Percentiles rank a stretch among this genome's conserved stretches.
Evolutionary conservation across 306 rosid genomes (phyloP).

Genomic region (Rosa rugosa): DNA sequence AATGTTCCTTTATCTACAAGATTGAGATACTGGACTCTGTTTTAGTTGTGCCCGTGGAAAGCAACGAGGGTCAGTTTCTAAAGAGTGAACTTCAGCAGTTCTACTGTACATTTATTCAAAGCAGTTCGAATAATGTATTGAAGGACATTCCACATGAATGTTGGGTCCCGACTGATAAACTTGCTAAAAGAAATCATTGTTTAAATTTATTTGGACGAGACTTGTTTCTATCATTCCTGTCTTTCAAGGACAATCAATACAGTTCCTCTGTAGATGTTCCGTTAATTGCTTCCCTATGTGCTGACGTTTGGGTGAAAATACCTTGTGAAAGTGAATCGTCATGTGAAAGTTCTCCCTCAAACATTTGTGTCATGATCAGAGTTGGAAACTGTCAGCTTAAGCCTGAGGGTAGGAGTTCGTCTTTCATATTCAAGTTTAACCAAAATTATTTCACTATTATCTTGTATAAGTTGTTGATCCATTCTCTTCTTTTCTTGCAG

Average conservation of each 20-base stretch:
- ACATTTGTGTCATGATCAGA: constrained; percentile 53
- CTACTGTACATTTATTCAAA: constrained; percentile 50
- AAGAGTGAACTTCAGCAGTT: constrained; percentile 62
- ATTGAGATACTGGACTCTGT: constrained; percentile 80
- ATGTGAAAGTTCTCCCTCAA: constrained; percentile 32
- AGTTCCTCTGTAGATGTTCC: constrained; percentile 35
- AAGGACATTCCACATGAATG: constrained; percentile 57
- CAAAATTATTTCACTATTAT: constrained; percentile 11
- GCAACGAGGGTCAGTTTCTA: constrained; percentile 61
- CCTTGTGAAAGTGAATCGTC: constrained; percentile 47
- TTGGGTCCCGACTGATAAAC: constrained; percentile 53
- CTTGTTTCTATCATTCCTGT: constrained; percentile 53
- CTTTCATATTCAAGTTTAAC: constrained; percentile 23
- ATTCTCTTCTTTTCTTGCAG: constrained; percentile 38
- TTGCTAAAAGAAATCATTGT: constrained; percentile 55
- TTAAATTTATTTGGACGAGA: constrained; percentile 73
- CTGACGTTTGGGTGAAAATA: constrained; percentile 83
- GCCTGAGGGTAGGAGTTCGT: constrained; percentile 57
- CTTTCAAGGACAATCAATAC: constrained; percentile 43
- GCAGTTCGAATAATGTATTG: constrained; percentile 43
- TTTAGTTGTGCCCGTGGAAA: constrained; percentile 70
- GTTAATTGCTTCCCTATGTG: constrained; percentile 63
- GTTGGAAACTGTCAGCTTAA: constrained; percentile 61
- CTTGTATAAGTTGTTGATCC: constrained; percentile 12
- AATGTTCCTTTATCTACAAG: constrained; percentile 51